Conservation (phyloP, 129 eudicot species). For the Tagetes patula region DNA sequence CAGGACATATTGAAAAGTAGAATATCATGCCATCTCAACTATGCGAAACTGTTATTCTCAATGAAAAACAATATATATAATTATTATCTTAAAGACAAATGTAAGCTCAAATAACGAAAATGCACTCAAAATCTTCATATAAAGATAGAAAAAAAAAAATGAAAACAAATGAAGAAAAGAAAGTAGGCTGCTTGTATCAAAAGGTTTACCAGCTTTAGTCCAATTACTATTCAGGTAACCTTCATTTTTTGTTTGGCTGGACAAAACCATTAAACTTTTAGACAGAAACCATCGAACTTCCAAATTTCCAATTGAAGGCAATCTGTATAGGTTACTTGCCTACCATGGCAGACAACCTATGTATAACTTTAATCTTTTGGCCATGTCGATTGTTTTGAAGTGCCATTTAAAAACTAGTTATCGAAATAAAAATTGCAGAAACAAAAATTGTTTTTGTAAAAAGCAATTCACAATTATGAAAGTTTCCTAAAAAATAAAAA, state of each 20-base stretch:
- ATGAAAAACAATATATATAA: not conserved
- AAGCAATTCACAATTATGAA: not conserved
- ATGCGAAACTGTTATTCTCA: not conserved
- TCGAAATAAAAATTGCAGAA: not conserved
- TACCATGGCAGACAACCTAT: not conserved
- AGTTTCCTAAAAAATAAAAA: not conserved
- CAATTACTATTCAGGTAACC: not conserved
- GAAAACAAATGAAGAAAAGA: too few relatives aligned
- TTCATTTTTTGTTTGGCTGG: not conserved
- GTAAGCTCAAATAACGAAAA: not conserved
- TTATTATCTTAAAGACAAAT: not conserved
- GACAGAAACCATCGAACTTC: not conserved
- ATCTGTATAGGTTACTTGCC: not conserved
- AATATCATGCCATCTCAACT: not conserved
- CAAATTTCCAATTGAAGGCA: not conserved
- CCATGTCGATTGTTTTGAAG: not conserved
- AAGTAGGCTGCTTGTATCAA: not conserved
- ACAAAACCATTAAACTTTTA: not conserved
- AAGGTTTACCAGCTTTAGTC: not conserved
- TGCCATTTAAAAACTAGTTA: not conserved
- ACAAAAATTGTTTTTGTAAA: too few relatives aligned
- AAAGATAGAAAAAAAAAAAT: too few relatives aligned
- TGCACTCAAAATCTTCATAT: not conserved
- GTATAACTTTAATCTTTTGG: not conserved
- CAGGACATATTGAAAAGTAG: not conserved